These are phyloP conservation scores for Dendrobium huoshanense DNA, from an alignment of 106 monocot genomes.

Conservation along the genomic window DNA sequence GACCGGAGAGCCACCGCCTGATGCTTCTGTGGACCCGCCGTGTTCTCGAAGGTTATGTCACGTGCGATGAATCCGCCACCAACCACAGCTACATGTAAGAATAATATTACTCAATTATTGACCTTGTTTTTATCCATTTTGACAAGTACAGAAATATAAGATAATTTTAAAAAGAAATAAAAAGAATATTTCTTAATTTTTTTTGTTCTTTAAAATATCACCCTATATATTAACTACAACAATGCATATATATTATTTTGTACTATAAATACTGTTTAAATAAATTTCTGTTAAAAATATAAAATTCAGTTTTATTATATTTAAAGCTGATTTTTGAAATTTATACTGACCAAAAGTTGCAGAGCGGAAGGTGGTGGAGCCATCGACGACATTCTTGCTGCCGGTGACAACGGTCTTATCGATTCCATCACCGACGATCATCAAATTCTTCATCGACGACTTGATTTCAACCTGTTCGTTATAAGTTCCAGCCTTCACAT, in stretches of 20 bases:
- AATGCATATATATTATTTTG: too few species aligned
- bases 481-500: slow-evolving; percentile 34
- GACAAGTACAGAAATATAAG: too few species aligned
- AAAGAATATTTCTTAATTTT: neutral
- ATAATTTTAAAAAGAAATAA: neutral
- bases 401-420: slow-evolving; percentile 20
- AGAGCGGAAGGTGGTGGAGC: slow-evolving; percentile 21
- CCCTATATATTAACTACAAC: neutral
- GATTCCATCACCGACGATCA: slow-evolving; percentile 32
- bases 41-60: slow-evolving; percentile 28
- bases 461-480: slow-evolving; percentile 21
- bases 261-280: too few species aligned
- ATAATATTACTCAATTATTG: neutral
- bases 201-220: too few species aligned
- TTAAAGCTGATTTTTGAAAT: neutral
- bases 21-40: slow-evolving; percentile 28
- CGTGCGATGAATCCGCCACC: slow-evolving; percentile 23
- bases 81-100: neutral
- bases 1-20: slow-evolving; percentile 31
- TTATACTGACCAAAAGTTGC: slow-evolving; percentile 26
- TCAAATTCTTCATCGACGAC: slow-evolving; percentile 14
- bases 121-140: too few species aligned
- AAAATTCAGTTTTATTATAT: neutral
- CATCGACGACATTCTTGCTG: slow-evolving; percentile 16
- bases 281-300: neutral